Evolutionary conservation across 2,329 filamentous ascomycete genomes (phyloP).

Genomic region (Nectriaceae sp.): DNA sequence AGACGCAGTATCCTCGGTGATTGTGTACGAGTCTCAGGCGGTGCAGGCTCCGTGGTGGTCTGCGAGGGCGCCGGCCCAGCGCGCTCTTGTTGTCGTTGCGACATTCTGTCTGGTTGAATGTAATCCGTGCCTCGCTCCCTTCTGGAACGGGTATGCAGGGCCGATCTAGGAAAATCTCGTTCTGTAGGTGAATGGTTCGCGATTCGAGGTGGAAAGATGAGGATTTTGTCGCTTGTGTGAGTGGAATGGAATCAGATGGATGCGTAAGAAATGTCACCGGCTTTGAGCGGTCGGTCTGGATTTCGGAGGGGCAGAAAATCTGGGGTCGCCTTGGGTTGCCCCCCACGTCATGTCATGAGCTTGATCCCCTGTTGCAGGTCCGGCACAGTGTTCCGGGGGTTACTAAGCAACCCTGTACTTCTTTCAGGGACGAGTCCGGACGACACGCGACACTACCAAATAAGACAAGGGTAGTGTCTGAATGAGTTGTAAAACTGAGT

Average conservation of each 20-base stretch:
- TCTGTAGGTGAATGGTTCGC: not conserved
- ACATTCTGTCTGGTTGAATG: conserved; percentile 30
- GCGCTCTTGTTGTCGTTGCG: conserved; percentile 30
- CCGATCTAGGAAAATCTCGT: not conserved
- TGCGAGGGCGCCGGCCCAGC: conserved; percentile 34
- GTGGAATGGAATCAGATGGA: not conserved
- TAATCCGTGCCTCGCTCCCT: not conserved
- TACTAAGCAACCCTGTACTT: too few species aligned
- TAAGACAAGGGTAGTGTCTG: too few species aligned
- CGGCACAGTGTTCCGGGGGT: not conserved
- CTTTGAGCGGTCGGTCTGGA: not conserved
- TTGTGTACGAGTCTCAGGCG: conserved; percentile 31
- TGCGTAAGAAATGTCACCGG: conserved; percentile 3
- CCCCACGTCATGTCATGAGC: conserved; percentile 19
- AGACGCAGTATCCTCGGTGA: conserved; percentile 50
- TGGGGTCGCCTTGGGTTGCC: conserved; percentile 16
- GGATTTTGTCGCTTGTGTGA: not conserved
- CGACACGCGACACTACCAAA: too few species aligned
- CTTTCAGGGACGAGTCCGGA: too few species aligned
- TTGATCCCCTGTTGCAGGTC: not conserved
- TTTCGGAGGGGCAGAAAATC: conserved; percentile 19
- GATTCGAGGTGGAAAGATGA: conserved; percentile 1
- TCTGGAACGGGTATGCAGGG: not conserved
- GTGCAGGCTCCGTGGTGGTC: conserved; percentile 31
- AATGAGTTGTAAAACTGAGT: too few species aligned